These are phyloP conservation scores for Tulasnella calospora DNA, from an alignment of 768 basidiomycete species.

Conservation along the genomic window DNA sequence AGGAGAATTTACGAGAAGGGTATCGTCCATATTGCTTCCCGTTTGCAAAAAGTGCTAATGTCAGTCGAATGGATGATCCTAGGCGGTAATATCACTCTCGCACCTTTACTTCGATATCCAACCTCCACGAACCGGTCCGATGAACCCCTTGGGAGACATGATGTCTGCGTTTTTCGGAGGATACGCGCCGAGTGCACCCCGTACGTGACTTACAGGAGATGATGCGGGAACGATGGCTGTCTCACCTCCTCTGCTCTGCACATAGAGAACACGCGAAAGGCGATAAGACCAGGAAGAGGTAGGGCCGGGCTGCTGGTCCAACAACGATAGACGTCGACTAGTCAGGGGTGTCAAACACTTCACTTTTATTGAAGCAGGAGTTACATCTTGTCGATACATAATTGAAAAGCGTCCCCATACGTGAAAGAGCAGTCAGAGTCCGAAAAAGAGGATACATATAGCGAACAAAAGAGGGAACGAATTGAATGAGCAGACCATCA, in stretches of 20 bases:
- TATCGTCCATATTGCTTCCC: conserved; percentile 35
- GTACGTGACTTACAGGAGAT: neutral
- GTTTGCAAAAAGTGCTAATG: neutral
- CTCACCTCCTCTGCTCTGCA: neutral
- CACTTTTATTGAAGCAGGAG: neutral
- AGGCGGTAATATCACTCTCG: neutral
- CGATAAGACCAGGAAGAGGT: neutral
- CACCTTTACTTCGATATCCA: conserved; percentile 75
- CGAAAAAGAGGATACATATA: neutral
- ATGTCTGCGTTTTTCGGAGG: conserved; percentile 82
- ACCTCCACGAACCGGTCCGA: conserved; percentile 61
- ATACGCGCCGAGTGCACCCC: neutral
- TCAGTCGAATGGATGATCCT: neutral
- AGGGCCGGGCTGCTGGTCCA: neutral
- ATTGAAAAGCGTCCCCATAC: neutral
- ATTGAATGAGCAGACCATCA: neutral
- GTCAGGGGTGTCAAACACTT: neutral
- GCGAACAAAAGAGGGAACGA: neutral
- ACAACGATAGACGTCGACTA: neutral
- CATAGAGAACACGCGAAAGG: neutral
- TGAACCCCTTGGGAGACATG: conserved; percentile 84
- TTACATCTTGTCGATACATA: neutral
- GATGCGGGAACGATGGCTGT: neutral
- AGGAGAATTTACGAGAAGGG: conserved; percentile 58
- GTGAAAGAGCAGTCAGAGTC: neutral